These are phyloP conservation scores for Fusarium virguliforme DNA, from an alignment of 2,329 filamentous ascomycete genomes.

Conservation along the genomic window DNA sequence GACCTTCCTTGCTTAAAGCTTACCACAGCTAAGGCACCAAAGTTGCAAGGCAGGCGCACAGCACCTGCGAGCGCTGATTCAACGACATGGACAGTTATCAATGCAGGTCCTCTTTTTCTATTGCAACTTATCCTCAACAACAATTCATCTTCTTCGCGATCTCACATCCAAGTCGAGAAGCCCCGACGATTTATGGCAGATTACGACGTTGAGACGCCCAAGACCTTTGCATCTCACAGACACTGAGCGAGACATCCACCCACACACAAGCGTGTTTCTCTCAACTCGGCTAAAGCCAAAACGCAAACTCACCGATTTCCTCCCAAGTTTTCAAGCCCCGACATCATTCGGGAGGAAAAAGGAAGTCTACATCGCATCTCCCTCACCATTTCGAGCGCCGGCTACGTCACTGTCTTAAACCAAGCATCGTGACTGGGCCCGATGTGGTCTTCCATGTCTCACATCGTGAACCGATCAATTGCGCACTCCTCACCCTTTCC, in stretches of 20 bases:
- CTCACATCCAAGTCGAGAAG: no score
- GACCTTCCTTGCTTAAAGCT: slow-evolving; percentile 32
- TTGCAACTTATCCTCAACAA: slow-evolving; percentile 21
- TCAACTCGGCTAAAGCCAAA: slow-evolving; percentile 44
- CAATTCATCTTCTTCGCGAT: no score
- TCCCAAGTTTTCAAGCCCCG: slow-evolving; percentile 33
- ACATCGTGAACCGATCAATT: slow-evolving; percentile 48
- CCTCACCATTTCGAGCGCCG: slow-evolving; percentile 22
- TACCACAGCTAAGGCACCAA: slow-evolving; percentile 6
- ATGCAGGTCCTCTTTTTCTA: no score
- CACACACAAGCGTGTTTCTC: slow-evolving; percentile 39
- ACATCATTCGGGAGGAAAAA: slow-evolving; percentile 46
- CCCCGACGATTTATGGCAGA: no score
- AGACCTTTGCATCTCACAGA: slow-evolving; percentile 39
- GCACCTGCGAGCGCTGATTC: slow-evolving; percentile 4
- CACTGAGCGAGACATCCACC: slow-evolving; percentile 37
- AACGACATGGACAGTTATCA: no score
- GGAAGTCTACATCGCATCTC: slow-evolving; percentile 45
- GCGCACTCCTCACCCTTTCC: slow-evolving; percentile 43
- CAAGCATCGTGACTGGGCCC: slow-evolving; percentile 43
- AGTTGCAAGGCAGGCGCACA: slow-evolving; percentile 13
- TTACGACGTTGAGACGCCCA: no score
- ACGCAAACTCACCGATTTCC: slow-evolving; percentile 35
- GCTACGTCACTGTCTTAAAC: slow-evolving; percentile 39
- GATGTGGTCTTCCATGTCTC: slow-evolving; percentile 47